Conservation (phyloP, 257 asterid species). For the Solanum sejunctum region DNA sequence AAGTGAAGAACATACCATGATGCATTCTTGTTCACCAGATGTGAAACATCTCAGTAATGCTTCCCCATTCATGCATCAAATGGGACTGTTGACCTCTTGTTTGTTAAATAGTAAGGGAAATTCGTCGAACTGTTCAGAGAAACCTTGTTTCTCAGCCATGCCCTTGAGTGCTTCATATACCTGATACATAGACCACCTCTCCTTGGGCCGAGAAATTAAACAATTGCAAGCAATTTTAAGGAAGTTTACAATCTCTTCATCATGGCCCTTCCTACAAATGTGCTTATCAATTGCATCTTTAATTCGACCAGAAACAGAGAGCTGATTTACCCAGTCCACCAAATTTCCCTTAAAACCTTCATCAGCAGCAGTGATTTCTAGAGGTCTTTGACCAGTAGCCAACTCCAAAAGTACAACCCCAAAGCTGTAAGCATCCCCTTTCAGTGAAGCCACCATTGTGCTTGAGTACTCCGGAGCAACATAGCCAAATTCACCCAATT, state of each 20-base stretch:
- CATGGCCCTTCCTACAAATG: conserved; percentile 53
- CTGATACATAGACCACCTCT: conserved; percentile 75
- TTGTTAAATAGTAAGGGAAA: conserved; percentile 57
- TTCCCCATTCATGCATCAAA: background rate
- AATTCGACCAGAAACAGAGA: conserved; percentile 46
- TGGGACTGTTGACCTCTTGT: conserved; percentile 20
- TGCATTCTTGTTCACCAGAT: background rate
- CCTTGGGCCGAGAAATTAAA: conserved; percentile 47
- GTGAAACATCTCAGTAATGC: background rate
- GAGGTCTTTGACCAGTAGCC: conserved; percentile 72
- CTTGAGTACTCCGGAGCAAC: conserved; percentile 49
- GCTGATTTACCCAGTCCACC: conserved; percentile 75
- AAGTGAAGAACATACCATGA: background rate
- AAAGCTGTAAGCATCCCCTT: conserved; percentile 55
- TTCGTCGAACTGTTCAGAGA: conserved; percentile 60
- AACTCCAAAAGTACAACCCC: conserved; percentile 66
- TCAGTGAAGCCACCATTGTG: conserved; percentile 47
- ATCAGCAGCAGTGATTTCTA: conserved; percentile 34
- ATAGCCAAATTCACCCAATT: conserved; percentile 50
- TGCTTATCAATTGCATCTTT: conserved; percentile 51
- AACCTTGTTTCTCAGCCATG: conserved; percentile 62
- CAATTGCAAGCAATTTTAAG: conserved; percentile 60
- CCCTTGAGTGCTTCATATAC: conserved; percentile 55
- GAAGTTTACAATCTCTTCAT: conserved; percentile 61
- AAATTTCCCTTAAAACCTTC: conserved; percentile 57